Evolutionary conservation across 2,329 filamentous ascomycete genomes (phyloP).

Genomic region (Aspergillus quadricinctus): DNA sequence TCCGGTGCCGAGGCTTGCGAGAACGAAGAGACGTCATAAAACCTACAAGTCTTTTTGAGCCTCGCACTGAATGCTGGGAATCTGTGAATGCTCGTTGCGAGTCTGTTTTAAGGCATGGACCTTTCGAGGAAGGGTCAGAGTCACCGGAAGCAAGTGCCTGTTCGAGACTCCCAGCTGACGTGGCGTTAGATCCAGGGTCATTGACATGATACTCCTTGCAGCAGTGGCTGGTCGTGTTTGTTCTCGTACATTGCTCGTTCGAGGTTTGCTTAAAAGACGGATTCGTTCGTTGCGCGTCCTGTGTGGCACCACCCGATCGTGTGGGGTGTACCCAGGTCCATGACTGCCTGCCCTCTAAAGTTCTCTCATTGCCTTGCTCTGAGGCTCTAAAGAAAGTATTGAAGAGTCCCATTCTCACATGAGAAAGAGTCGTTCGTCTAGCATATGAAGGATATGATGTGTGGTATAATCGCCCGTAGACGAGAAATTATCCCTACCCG

Average conservation of each 20-base stretch:
- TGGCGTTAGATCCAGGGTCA: background rate
- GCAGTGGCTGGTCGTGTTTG: background rate
- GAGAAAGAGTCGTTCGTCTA: background rate
- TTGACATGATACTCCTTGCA: background rate
- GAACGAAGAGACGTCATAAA: constrained; percentile 16
- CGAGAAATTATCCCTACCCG: background rate
- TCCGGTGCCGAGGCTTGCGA: constrained; percentile 9
- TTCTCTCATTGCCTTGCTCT: constrained; percentile 1
- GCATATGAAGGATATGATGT: background rate
- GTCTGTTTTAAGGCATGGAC: background rate
- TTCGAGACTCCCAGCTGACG: background rate
- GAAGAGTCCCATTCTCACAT: constrained; percentile 11
- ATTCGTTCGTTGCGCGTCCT: background rate
- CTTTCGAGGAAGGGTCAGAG: background rate
- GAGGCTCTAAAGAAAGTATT: constrained; percentile 8
- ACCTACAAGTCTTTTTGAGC: constrained; percentile 11
- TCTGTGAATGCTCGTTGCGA: background rate
- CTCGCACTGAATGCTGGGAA: constrained; percentile 5
- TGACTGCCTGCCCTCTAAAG: background rate
- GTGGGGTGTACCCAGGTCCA: background rate
- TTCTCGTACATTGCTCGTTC: background rate
- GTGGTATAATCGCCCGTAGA: background rate
- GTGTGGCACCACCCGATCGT: background rate
- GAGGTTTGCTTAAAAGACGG: background rate
- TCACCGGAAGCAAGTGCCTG: background rate